Evolutionary conservation across 345 rosid genomes (phyloP), one percentile per base, ranked within the genome.

Genomic region (Eutrema yunnanense): DNA sequence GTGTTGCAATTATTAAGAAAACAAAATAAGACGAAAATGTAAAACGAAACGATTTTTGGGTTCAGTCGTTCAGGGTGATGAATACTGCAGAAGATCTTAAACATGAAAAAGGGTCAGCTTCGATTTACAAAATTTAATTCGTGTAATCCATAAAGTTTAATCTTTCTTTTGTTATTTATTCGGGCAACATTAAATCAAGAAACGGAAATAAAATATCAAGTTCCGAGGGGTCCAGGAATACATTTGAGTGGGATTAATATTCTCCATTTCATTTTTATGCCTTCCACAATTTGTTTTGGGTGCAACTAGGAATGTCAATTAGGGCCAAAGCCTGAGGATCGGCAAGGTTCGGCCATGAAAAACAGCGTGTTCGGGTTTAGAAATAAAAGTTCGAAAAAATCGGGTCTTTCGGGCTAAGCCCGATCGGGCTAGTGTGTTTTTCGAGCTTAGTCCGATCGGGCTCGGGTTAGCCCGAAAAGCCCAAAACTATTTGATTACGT

Each of bases 201-300:
- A 54, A 69, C 9, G 44, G 53, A 61, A 12, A 19, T 19, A 63
- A 41, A 30, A 43, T 44, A 59, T 53, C 69, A 69, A 75, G 57
- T 68, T 52, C 49, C 69, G 27, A 67, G 63, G 69, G 73, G 69
- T 67, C 79, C 58, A 75, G 19, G 79, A 69, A 69, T 63, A 75
- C 27, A 50, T 30, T 69, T 46, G 11, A 69, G 74, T 69, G 74
- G 79, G 58, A 54, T 44, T 37, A 19, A 46, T 62, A 75, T 46
- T 47, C 74, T 16, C 48, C 54, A 9, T 40, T 59, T 69, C 62
- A 29, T 16, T 36, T 67, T 53, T 6, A 36, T 55, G 62, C 48
- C 55, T 67, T 55, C 38, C 67, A 22, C 26, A 22, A 22, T 22
- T 22, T 22, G 26, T 22, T 22, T 22, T 22, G 26, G 22, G 22